Evolutionary conservation across 441 rosid genomes (phyloP).

Genomic region (Adansonia rubrostipa): DNA sequence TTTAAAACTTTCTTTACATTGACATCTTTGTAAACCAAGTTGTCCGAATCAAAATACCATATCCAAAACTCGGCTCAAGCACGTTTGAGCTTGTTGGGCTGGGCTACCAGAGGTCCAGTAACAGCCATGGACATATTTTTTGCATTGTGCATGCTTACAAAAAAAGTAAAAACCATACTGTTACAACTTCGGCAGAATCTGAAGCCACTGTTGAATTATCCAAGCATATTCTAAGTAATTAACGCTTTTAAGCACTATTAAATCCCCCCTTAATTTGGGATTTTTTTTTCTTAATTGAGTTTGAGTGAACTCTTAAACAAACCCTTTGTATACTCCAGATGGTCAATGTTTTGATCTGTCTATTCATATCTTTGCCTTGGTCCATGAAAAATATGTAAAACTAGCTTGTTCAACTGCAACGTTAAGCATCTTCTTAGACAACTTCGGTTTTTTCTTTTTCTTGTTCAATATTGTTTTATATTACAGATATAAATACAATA

Average conservation of each 20-base stretch:
- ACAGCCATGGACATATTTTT: background rate
- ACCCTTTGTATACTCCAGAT: conserved; percentile 31
- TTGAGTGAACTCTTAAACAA: background rate
- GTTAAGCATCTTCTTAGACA: no score
- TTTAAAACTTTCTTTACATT: no score
- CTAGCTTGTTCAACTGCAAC: no score
- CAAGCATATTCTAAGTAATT: background rate
- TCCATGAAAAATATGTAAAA: no score
- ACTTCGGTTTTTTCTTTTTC: background rate
- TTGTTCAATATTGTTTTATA: background rate
- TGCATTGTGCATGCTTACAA: background rate
- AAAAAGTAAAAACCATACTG: background rate
- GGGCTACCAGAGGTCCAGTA: no score
- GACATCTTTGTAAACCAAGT: no score
- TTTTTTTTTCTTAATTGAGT: background rate
- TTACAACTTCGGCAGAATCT: conserved; percentile 9
- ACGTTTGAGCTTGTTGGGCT: no score
- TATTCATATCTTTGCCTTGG: background rate
- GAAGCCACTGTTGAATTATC: background rate
- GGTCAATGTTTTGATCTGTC: background rate
- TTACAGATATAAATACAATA: conserved; percentile 3
- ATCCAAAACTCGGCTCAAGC: no score
- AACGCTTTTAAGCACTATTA: background rate
- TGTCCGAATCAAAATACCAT: no score
- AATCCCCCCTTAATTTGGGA: background rate